Conservation (phyloP, 495 filamentous ascomycete species). For the Annulohypoxylon moriforme region DNA sequence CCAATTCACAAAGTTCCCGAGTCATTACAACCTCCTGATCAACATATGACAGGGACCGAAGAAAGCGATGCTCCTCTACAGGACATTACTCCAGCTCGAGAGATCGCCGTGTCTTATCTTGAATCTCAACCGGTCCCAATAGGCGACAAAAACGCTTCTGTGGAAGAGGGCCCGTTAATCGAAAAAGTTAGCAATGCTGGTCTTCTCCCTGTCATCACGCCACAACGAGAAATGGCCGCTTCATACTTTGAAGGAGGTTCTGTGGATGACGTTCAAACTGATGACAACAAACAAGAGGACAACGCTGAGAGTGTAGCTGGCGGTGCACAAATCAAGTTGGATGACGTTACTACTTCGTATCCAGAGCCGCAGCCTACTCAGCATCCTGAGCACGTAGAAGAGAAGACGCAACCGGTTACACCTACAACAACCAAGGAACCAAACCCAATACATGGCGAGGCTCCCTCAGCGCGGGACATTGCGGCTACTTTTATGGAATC, state of each 20-base stretch:
- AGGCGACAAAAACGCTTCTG: slow-evolving; percentile 11
- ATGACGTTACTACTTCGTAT: not conserved
- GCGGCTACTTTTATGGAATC: slow-evolving; percentile 35
- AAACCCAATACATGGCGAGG: slow-evolving; percentile 12
- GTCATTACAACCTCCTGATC: not conserved
- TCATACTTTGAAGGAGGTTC: slow-evolving; percentile 38
- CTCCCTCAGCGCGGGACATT: slow-evolving; percentile 34
- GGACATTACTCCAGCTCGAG: slow-evolving; percentile 30
- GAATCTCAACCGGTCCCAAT: slow-evolving; percentile 27
- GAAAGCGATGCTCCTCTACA: not conserved
- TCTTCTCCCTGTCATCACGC: slow-evolving; percentile 27
- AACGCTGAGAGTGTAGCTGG: not conserved
- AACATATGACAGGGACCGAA: not conserved
- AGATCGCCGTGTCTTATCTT: slow-evolving; percentile 42
- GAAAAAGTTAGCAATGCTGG: slow-evolving; percentile 12
- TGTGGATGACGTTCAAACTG: not conserved
- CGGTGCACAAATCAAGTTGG: not conserved
- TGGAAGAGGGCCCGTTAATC: slow-evolving; percentile 19
- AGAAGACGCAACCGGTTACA: slow-evolving; percentile 3
- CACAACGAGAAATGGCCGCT: slow-evolving; percentile 37
- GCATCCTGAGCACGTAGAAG: not conserved
- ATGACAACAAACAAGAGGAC: slow-evolving; percentile 9
- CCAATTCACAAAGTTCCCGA: slow-evolving; percentile 12
- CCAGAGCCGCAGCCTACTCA: slow-evolving; percentile 15
- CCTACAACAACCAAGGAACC: slow-evolving; percentile 14